Evolutionary conservation across 139 green algal genomes (phyloP).

Genomic region (Nannochloris sp.): DNA sequence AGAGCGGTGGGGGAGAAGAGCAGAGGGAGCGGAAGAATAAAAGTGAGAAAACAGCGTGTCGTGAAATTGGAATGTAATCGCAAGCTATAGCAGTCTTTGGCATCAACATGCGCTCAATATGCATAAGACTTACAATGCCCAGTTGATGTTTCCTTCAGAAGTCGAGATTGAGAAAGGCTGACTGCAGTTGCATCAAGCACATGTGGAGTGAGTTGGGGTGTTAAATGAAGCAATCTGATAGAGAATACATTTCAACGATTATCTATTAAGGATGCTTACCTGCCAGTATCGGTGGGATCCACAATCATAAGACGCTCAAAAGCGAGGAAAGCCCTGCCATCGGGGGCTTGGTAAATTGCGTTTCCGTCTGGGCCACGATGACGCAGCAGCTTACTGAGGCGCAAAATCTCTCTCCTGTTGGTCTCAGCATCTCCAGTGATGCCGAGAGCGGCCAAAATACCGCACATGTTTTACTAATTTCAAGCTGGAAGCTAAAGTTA

Average conservation of each 20-base stretch:
- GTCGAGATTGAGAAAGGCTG: slow-evolving; percentile 53
- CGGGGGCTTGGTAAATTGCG: slow-evolving; percentile 31
- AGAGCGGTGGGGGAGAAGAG: neutral
- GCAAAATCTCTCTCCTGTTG: slow-evolving; percentile 43
- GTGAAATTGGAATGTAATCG: too few relatives aligned
- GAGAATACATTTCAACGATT: too few relatives aligned
- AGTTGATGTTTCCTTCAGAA: slow-evolving; percentile 45
- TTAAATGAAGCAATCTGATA: too few relatives aligned
- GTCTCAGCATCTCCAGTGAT: slow-evolving; percentile 35
- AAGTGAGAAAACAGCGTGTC: too few relatives aligned
- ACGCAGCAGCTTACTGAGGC: slow-evolving; percentile 26
- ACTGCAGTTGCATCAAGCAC: slow-evolving; percentile 21
- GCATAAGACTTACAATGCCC: slow-evolving; percentile 46
- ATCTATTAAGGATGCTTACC: too few relatives aligned
- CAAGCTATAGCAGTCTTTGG: too few relatives aligned
- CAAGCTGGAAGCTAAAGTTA: too few relatives aligned
- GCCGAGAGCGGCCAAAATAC: slow-evolving; percentile 51
- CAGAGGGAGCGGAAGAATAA: neutral
- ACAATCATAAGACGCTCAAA: slow-evolving; percentile 65
- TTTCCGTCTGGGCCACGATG: slow-evolving; percentile 52
- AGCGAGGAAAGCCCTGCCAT: slow-evolving; percentile 36
- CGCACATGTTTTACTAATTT: slow-evolving; percentile 58
- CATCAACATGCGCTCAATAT: too few relatives aligned
- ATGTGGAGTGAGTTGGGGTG: too few relatives aligned
- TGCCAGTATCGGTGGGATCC: slow-evolving; percentile 49